A percentile compares a stretch with the other conserved stretches of the same genome.
These are phyloP conservation scores for Pistacia integerrima DNA, from an alignment of 345 rosid genomes.

Conservation along the genomic window DNA sequence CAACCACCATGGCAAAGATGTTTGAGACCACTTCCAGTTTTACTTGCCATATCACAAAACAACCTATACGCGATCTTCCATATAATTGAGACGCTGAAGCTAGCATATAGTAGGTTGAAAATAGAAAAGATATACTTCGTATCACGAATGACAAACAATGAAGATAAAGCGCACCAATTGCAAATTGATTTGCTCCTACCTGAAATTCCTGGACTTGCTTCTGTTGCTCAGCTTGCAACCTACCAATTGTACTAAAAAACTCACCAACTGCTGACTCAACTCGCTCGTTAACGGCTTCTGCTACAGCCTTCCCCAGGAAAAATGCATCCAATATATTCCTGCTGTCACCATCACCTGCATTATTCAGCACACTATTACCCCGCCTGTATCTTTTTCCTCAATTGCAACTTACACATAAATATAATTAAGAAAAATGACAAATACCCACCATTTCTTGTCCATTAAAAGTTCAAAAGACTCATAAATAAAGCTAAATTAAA, in stretches of 20 bases:
- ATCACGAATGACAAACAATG: background rate
- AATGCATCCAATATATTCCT: conserved; percentile 77
- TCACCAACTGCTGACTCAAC: conserved; percentile 84
- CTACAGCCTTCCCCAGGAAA: conserved; percentile 93
- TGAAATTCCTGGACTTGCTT: conserved; percentile 87
- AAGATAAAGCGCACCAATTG: background rate
- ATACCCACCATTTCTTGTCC: background rate
- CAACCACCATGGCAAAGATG: background rate
- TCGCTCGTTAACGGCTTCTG: conserved; percentile 82
- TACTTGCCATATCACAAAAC: background rate
- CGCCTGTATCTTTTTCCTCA: background rate
- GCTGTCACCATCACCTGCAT: conserved; percentile 71
- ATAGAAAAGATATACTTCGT: background rate
- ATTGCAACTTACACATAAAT: background rate
- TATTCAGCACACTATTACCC: conserved; percentile 2
- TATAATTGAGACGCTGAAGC: background rate
- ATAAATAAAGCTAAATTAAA: background rate
- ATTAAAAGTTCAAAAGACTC: background rate
- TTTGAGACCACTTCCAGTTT: background rate
- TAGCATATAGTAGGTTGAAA: background rate
- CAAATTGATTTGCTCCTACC: conserved; percentile 36
- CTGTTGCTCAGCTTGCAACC: conserved; percentile 89
- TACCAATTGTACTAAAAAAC: conserved; percentile 66
- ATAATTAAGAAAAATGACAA: background rate
- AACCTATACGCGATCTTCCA: background rate